Evolutionary conservation across 2,329 filamentous ascomycete genomes (phyloP).

Genomic region (Trichoderma polysporum): DNA sequence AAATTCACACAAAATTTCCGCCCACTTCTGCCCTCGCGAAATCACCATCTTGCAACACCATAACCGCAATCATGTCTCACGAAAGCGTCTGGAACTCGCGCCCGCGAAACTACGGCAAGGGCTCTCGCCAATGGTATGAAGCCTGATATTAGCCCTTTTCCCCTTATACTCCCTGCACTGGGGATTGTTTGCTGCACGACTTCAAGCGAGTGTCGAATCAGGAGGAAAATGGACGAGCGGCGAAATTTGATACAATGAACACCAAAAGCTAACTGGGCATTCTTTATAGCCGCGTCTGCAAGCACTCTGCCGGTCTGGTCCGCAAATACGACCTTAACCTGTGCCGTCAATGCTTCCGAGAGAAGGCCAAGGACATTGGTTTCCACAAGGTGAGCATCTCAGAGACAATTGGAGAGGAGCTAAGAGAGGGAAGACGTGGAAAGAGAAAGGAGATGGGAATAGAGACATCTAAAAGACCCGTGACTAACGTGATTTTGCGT

Average conservation of each 20-base stretch:
- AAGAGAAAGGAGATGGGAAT: not conserved
- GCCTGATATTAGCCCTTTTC: constrained; percentile 5
- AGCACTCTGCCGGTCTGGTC: constrained; percentile 98
- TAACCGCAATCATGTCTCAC: constrained; percentile 61
- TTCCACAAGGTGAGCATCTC: constrained; percentile 63
- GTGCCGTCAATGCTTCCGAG: constrained; percentile 77
- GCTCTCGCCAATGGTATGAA: constrained; percentile 85
- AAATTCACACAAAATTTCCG: constrained; percentile 44
- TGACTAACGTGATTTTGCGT: constrained; percentile 25
- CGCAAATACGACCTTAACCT: constrained; percentile 98
- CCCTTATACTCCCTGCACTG: not conserved
- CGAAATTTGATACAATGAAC: not conserved
- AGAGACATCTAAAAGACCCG: not conserved
- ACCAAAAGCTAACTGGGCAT: constrained; percentile 31
- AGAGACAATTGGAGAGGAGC: not conserved
- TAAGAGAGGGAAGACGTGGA: not conserved
- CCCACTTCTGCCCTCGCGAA: constrained; percentile 36
- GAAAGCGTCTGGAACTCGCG: constrained; percentile 99
- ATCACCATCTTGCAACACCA: constrained; percentile 32
- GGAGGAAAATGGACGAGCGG: not conserved
- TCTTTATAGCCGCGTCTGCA: constrained; percentile 63
- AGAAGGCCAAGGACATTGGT: constrained; percentile 71
- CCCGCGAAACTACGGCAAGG: constrained; percentile 96
- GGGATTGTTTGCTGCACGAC: not conserved
- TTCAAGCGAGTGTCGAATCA: not conserved